phyloP scores from a whole-genome alignment of 163 green algal species.

The Chlamydomonas reinhardtii region DNA sequence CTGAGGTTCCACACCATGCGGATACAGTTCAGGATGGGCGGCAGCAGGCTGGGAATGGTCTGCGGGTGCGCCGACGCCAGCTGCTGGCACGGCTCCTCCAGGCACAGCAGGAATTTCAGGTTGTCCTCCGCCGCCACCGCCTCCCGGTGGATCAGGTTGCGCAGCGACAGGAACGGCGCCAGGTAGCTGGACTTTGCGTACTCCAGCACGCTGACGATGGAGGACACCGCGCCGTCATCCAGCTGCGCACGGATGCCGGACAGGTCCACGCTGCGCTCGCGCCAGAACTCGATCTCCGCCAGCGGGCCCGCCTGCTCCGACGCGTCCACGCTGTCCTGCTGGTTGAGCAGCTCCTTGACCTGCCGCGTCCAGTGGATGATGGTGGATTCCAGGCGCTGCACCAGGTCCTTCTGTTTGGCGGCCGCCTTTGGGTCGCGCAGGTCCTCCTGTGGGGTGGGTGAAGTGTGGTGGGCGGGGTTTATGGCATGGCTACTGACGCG shows the following conservation, averaged over 20 bases:
- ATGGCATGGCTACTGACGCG: too few relatives aligned
- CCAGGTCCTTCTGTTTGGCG: constrained; percentile 75
- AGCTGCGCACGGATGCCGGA: constrained; percentile 82
- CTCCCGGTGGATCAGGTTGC: constrained; percentile 82
- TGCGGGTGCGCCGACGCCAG: constrained; percentile 68
- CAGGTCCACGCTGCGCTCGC: constrained; percentile 77
- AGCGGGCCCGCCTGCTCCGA: constrained; percentile 63
- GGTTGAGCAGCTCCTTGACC: constrained; percentile 84
- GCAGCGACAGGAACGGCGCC: constrained; percentile 81
- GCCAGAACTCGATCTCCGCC: constrained; percentile 91
- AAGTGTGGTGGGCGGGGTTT: neutral
- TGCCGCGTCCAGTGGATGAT: constrained; percentile 92
- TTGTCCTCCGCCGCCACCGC: constrained; percentile 90
- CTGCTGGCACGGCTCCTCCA: constrained; percentile 84
- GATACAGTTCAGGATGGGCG: constrained; percentile 83
- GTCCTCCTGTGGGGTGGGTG: constrained; percentile 57
- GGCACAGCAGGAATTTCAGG: constrained; percentile 81
- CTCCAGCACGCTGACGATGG: constrained; percentile 76
- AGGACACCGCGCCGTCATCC: constrained; percentile 57
- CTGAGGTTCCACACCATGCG: constrained; percentile 90
- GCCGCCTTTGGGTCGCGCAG: constrained; percentile 53
- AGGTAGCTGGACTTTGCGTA: constrained; percentile 85
- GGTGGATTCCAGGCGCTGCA: constrained; percentile 88
- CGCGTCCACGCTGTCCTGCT: constrained; percentile 58
- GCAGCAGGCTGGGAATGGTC: constrained; percentile 80